Conservation (phyloP, 805 yeast genomes). For the Saturnispora hagleri region DNA sequence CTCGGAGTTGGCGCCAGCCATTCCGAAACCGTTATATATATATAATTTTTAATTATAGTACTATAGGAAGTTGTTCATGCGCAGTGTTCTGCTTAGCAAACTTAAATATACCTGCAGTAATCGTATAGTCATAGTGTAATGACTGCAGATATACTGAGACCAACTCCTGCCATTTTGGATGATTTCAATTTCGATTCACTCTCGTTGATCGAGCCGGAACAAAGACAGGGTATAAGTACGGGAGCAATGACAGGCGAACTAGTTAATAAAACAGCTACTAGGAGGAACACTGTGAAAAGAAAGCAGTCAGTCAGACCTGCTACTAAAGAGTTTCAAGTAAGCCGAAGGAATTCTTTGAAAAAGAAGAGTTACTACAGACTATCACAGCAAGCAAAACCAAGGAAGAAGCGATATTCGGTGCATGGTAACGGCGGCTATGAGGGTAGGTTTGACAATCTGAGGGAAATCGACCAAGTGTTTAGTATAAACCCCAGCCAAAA, state of each 20-base stretch:
- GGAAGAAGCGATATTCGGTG: not conserved
- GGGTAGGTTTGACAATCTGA: constrained; percentile 2
- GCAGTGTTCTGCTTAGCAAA: not conserved
- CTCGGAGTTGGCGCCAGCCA: constrained; percentile 8
- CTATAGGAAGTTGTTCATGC: not conserved
- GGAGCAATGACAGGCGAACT: not conserved
- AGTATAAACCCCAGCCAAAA: constrained; percentile 3
- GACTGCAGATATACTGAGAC: constrained; percentile 3
- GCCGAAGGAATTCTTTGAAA: constrained; percentile 8
- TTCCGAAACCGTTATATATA: not conserved
- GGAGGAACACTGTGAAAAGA: not conserved
- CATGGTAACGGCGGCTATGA: not conserved
- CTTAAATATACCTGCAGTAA: too few species aligned
- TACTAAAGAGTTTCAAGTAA: constrained; percentile 6
- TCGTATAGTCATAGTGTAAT: not conserved
- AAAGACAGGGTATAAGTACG: not conserved
- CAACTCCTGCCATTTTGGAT: constrained; percentile 1
- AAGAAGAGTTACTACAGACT: constrained; percentile 6
- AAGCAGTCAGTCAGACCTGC: not conserved
- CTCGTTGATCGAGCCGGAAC: not conserved
- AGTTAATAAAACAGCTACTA: not conserved
- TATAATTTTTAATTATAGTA: not conserved
- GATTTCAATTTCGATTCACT: constrained; percentile 7
- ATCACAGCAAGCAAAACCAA: constrained; percentile 3
- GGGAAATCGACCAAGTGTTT: constrained; percentile 10